These are phyloP conservation scores for Calophaca sinica DNA, from an alignment of 306 rosid species.

Conservation along the genomic window DNA sequence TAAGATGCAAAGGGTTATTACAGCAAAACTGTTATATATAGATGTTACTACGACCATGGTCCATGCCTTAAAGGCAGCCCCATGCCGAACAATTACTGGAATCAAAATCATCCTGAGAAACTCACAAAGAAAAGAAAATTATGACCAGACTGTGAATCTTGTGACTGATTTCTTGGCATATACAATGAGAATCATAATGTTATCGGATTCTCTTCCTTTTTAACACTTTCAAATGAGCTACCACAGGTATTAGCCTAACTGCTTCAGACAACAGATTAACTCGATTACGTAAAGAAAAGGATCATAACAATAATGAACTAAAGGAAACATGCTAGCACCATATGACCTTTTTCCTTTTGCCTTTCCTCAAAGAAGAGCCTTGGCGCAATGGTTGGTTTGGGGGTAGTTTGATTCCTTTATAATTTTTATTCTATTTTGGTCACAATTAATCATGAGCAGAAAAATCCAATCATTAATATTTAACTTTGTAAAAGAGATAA, in stretches of 20 bases:
- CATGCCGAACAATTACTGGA: slow-evolving; percentile 3
- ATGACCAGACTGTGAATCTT: slow-evolving; percentile 22
- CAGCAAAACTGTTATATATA: slow-evolving; percentile 13
- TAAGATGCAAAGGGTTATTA: slow-evolving; percentile 2
- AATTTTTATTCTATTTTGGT: no score
- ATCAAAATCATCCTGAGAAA: slow-evolving; percentile 13
- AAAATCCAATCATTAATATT: no score
- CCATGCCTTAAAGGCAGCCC: slow-evolving; percentile 20
- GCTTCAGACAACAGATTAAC: slow-evolving; percentile 18
- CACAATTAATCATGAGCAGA: no score
- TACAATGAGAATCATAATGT: slow-evolving; percentile 8
- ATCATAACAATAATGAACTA: not conserved
- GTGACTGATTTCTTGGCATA: slow-evolving; percentile 17
- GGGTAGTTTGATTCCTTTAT: no score
- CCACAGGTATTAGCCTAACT: slow-evolving; percentile 20
- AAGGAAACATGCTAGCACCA: not conserved
- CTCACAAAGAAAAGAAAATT: slow-evolving; percentile 6
- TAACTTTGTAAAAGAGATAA: no score
- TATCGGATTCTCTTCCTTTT: not conserved
- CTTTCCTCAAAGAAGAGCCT: not conserved
- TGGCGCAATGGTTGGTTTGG: no score
- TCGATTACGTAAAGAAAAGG: not conserved
- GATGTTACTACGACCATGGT: not conserved
- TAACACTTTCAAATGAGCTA: not conserved
- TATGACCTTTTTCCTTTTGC: not conserved